Evolutionary conservation across 148 eudicot genomes (phyloP).

Genomic region (Cornus kousa): DNA sequence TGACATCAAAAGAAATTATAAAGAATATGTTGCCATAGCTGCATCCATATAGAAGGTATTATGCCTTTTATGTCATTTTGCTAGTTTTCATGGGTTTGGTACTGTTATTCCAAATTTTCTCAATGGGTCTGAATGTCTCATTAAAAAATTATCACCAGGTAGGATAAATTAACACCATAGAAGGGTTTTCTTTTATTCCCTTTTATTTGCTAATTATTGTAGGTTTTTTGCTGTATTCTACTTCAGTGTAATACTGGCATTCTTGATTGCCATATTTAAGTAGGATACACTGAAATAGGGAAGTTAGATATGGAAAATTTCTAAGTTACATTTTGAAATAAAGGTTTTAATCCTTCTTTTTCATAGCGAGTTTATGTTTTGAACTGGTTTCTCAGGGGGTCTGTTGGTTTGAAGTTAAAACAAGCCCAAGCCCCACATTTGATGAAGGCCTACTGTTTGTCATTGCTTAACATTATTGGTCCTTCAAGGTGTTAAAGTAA

Average conservation of each 20-base stretch:
- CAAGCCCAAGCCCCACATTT: slow-evolving; percentile 85
- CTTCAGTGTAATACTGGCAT: neutral
- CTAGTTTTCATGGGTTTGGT: neutral
- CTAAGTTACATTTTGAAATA: slow-evolving; percentile 4
- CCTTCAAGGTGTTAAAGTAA: slow-evolving; percentile 52
- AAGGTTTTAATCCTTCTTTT: slow-evolving; percentile 24
- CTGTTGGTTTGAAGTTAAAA: slow-evolving; percentile 77
- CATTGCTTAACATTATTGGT: slow-evolving; percentile 49
- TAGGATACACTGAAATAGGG: neutral
- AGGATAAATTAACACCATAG: too few relatives aligned
- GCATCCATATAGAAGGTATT: neutral
- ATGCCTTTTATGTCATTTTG: too few relatives aligned
- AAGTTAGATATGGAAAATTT: slow-evolving; percentile 1
- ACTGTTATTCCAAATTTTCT: neutral
- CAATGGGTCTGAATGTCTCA: neutral
- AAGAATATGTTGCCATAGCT: neutral
- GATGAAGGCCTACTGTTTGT: slow-evolving; percentile 63
- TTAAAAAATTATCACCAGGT: too few relatives aligned
- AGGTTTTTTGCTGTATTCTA: neutral
- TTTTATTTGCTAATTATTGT: neutral
- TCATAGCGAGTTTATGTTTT: slow-evolving; percentile 46
- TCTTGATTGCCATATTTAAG: neutral
- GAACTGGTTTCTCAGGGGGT: slow-evolving; percentile 92
- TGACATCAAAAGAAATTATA: too few relatives aligned
- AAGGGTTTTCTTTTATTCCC: neutral